A percentile compares a stretch with the other conserved stretches of the same genome.
phyloP scores from a whole-genome alignment of 306 rosid species.

The Trifolium repens region DNA sequence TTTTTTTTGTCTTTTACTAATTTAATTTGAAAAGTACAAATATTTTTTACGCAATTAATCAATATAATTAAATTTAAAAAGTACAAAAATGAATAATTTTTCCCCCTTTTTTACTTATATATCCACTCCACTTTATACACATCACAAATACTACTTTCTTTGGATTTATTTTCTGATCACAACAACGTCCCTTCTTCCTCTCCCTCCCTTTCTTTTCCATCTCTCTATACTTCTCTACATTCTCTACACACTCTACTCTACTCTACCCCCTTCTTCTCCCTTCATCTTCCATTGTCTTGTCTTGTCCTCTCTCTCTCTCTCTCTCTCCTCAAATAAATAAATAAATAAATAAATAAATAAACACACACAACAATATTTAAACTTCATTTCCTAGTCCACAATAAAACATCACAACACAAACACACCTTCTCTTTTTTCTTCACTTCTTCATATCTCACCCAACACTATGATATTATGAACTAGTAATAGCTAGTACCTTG shows the following conservation, averaged over 20 bases:
- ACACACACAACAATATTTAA: slow-evolving; percentile 32
- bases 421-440: slow-evolving; percentile 9
- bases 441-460: not conserved
- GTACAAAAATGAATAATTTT: not conserved
- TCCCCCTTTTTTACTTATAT: not conserved
- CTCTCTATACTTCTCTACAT: not conserved
- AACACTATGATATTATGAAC: not conserved
- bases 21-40: too few species aligned
- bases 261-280: not conserved
- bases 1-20: too few species aligned
- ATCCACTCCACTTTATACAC: not conserved
- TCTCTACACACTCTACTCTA: slow-evolving; percentile 3
- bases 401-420: not conserved
- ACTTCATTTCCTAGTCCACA: slow-evolving; percentile 30
- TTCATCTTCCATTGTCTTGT: slow-evolving; percentile 4
- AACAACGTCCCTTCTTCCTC: slow-evolving; percentile 40
- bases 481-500: not conserved
- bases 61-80: not conserved
- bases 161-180: slow-evolving; percentile 36
- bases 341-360: not conserved
- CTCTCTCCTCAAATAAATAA: not conserved
- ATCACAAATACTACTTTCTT: not conserved
- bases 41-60: too few species aligned
- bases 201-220: slow-evolving; percentile 1
- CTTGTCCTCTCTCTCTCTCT: not conserved